Percentiles rank a stretch among this genome's conserved stretches.
Conservation (phyloP, 2,329 filamentous ascomycete genomes). For the Stemphylium beticola region DNA sequence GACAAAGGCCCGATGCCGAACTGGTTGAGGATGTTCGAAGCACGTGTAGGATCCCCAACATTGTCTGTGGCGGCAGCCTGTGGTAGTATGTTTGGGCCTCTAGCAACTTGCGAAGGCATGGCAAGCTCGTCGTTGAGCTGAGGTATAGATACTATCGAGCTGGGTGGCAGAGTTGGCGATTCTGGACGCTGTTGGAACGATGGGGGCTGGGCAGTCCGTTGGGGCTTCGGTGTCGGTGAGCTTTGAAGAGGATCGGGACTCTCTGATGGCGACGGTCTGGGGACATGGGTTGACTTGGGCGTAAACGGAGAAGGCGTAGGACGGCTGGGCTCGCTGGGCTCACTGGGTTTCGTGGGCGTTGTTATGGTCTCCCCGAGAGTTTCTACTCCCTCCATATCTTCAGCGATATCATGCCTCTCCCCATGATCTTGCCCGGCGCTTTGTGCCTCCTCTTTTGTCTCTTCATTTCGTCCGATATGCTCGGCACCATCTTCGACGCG, state of each 20-base stretch:
- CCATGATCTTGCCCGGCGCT: background rate
- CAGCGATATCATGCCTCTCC: background rate
- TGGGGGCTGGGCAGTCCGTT: background rate
- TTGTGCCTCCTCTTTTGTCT: background rate
- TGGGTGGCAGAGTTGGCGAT: slow-evolving; percentile 4
- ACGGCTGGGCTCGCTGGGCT: slow-evolving; percentile 15
- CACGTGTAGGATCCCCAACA: background rate
- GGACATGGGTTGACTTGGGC: slow-evolving; percentile 10
- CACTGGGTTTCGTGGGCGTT: slow-evolving; percentile 15
- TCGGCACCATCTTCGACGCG: slow-evolving; percentile 21
- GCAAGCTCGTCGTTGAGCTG: slow-evolving; percentile 9
- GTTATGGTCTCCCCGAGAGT: background rate
- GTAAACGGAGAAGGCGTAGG: slow-evolving; percentile 31
- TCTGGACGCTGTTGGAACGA: slow-evolving; percentile 21
- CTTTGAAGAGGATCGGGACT: slow-evolving; percentile 42
- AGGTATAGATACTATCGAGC: slow-evolving; percentile 10
- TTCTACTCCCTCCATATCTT: background rate
- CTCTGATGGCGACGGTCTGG: slow-evolving; percentile 22
- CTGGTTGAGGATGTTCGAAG: slow-evolving; percentile 21
- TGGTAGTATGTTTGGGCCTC: background rate
- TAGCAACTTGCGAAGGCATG: slow-evolving; percentile 9
- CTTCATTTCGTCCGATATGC: background rate
- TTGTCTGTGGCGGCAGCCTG: background rate
- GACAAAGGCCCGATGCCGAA: slow-evolving; percentile 31
- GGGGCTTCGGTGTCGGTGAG: slow-evolving; percentile 17